A percentile compares a stretch with the other conserved stretches of the same genome.
These are phyloP conservation scores for Ceratobasidium theobromae DNA, from an alignment of 1,284 basidiomycete genomes.

Conservation along the genomic window DNA sequence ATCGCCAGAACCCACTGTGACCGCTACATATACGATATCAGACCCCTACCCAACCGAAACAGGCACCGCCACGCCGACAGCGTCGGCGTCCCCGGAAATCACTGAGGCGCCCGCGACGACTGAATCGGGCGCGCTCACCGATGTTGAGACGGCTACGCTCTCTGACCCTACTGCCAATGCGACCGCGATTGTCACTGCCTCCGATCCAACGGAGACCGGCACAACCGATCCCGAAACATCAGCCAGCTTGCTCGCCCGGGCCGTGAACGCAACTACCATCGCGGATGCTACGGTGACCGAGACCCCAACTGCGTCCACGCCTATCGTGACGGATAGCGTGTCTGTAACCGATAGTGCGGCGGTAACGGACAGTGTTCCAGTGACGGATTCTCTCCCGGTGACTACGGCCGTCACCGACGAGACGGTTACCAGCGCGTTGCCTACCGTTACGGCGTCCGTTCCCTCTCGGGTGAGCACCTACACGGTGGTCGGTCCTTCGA, in stretches of 20 bases:
- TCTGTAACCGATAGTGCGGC: background rate
- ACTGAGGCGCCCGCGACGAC: background rate
- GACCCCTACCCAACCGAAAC: no score
- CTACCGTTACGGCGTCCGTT: background rate
- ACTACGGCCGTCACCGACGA: background rate
- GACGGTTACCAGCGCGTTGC: background rate
- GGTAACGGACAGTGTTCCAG: background rate
- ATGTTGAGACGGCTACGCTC: background rate
- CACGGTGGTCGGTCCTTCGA: conserved; percentile 1
- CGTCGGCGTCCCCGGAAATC: background rate
- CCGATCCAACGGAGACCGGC: no score
- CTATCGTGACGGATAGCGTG: background rate
- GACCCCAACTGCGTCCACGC: background rate
- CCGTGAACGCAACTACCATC: no score
- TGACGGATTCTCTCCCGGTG: background rate
- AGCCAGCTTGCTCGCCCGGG: no score
- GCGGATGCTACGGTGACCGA: background rate
- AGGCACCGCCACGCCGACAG: no score
- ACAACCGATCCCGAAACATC: no score
- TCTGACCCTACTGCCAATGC: no score
- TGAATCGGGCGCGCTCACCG: no score
- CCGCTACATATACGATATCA: no score
- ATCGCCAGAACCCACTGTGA: background rate
- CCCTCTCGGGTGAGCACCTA: conserved; percentile 1
- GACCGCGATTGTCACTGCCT: background rate